Evolutionary conservation across 2,329 filamentous ascomycete genomes (phyloP).

Genomic region (Aspergillus chevalieri): DNA sequence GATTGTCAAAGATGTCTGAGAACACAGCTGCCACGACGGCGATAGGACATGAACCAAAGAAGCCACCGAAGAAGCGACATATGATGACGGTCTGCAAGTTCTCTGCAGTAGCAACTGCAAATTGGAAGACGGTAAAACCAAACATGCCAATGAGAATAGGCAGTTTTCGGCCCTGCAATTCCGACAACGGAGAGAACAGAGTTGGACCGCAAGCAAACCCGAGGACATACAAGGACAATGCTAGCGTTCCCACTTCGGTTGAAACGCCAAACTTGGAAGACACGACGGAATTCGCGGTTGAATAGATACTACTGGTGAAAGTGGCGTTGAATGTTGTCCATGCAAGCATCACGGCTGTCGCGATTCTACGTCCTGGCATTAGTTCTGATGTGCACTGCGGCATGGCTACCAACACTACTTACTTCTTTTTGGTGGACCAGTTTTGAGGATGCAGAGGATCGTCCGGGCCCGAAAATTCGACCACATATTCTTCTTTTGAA

Average conservation of each 20-base stretch:
- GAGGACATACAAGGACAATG: constrained; percentile 39
- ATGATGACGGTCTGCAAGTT: constrained; percentile 34
- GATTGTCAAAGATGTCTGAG: constrained; percentile 51
- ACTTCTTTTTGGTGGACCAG: constrained; percentile 76
- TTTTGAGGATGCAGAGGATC: constrained; percentile 85
- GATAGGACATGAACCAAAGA: constrained; percentile 49
- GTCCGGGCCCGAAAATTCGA: constrained; percentile 72
- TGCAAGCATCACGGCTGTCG: constrained; percentile 23
- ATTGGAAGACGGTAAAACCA: constrained; percentile 35
- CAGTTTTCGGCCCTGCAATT: constrained; percentile 53
- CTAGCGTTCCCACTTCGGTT: constrained; percentile 35
- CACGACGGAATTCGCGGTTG: constrained; percentile 55
- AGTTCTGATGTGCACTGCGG: not conserved
- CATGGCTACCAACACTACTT: constrained; percentile 23
- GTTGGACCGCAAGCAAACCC: constrained; percentile 49
- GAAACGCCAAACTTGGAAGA: constrained; percentile 54
- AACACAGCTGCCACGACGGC: constrained; percentile 51
- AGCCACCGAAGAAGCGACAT: constrained; percentile 46
- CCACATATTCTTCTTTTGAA: constrained; percentile 55
- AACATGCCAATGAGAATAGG: constrained; percentile 39
- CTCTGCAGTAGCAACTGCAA: constrained; percentile 35
- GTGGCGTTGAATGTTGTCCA: constrained; percentile 51
- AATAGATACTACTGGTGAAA: constrained; percentile 63
- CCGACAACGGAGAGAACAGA: constrained; percentile 55
- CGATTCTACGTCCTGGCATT: constrained; percentile 13